Percentiles rank a stretch among this genome's conserved stretches.
These are phyloP conservation scores for Alloteropsis angusta DNA, from an alignment of 202 grass and related monocot species.

Conservation along the genomic window DNA sequence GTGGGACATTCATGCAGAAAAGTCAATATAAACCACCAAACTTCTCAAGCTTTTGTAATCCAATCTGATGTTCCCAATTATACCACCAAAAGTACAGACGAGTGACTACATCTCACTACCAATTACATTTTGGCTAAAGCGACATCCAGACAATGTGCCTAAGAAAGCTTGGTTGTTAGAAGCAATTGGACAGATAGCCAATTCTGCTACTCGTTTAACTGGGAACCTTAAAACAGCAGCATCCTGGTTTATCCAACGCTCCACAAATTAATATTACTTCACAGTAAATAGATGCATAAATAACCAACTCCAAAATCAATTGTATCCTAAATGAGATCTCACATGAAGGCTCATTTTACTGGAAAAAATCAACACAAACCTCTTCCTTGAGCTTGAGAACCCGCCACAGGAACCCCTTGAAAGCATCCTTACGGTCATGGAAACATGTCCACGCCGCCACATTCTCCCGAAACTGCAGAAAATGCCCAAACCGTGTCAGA, in stretches of 20 bases:
- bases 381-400: conserved; percentile 91
- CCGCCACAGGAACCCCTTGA: conserved; percentile 67
- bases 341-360: background rate
- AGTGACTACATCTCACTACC: background rate
- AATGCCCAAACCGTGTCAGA: conserved; percentile 23
- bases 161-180: background rate
- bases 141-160: background rate
- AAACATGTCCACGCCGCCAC: conserved; percentile 82
- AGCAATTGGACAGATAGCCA: background rate
- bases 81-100: background rate
- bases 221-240: background rate
- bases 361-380: conserved; percentile 33
- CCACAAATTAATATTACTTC: background rate
- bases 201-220: background rate
- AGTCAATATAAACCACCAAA: background rate
- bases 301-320: background rate
- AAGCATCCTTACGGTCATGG: conserved; percentile 61
- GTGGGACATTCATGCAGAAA: background rate
- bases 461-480: conserved; percentile 81
- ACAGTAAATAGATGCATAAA: background rate
- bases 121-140: background rate
- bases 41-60: conserved; percentile 9
- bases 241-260: background rate
- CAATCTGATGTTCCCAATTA: background rate
- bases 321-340: background rate